phyloP scores from a whole-genome alignment of 257 asterid genomes.

The Gentiana dahurica region DNA sequence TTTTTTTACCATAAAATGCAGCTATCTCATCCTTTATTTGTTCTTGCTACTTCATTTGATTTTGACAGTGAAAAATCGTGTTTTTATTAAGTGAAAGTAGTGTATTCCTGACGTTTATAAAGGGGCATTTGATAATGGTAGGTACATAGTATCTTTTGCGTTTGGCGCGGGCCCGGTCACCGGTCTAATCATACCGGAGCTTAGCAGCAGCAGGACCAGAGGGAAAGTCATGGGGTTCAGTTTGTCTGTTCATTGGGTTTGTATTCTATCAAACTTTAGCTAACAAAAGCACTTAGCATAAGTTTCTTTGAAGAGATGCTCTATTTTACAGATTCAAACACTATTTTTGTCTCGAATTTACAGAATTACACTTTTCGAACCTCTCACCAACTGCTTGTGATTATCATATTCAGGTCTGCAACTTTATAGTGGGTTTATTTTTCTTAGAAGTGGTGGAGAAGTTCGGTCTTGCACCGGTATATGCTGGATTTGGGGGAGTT shows the following conservation, averaged over 20 bases:
- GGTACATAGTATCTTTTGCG: conserved; percentile 66
- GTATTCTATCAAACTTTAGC: conserved; percentile 7
- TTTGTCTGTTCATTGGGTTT: conserved; percentile 83
- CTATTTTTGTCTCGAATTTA: neutral
- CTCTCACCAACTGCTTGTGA: neutral
- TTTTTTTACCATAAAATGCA: neutral
- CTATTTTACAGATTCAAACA: neutral
- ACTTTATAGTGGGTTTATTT: conserved; percentile 73
- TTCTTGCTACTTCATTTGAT: neutral
- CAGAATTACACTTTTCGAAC: too few relatives aligned
- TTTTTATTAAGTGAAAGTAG: too few relatives aligned
- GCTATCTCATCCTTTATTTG: neutral
- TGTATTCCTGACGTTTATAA: neutral
- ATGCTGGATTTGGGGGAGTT: conserved; percentile 48
- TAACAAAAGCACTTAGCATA: neutral
- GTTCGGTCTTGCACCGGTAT: conserved; percentile 62
- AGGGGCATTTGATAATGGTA: conserved; percentile 5
- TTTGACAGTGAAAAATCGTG: neutral
- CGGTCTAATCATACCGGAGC: conserved; percentile 87
- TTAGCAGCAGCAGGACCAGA: conserved; percentile 81
- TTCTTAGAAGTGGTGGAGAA: conserved; percentile 61
- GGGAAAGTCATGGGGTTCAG: conserved; percentile 83
- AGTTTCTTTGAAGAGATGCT: neutral
- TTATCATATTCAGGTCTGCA: conserved; percentile 49
- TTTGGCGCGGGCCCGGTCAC: conserved; percentile 85